Conservation (phyloP, 2,329 filamentous ascomycete species). For the Laburnicola sp. region DNA sequence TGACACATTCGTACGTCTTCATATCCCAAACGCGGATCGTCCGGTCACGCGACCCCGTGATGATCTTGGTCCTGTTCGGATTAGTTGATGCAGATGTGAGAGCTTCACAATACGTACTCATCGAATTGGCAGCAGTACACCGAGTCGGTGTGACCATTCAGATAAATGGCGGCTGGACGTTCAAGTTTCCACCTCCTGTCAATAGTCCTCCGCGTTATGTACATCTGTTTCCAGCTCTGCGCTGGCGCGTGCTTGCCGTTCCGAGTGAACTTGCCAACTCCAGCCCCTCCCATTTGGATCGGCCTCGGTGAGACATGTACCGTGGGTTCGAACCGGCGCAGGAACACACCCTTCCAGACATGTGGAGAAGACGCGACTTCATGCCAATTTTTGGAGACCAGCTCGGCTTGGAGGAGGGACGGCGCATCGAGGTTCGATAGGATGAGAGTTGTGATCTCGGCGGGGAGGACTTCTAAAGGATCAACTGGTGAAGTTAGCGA, state of each 20-base stretch:
- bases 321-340: slow-evolving; percentile 55
- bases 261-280: slow-evolving; percentile 53
- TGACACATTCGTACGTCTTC: slow-evolving; percentile 79
- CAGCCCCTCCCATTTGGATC: slow-evolving; percentile 55
- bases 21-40: slow-evolving; percentile 97
- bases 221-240: slow-evolving; percentile 86
- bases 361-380: slow-evolving; percentile 58
- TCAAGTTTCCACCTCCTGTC: slow-evolving; percentile 78
- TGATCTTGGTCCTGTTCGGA: slow-evolving; percentile 75
- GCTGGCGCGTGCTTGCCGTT: slow-evolving; percentile 52
- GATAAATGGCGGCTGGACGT: slow-evolving; percentile 78
- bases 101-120: slow-evolving; percentile 63
- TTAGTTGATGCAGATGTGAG: too few relatives aligned
- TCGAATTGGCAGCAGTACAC: slow-evolving; percentile 99
- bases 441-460: slow-evolving; percentile 62
- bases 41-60: slow-evolving; percentile 92
- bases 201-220: slow-evolving; percentile 73
- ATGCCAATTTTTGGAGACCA: slow-evolving; percentile 62
- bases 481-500: slow-evolving; percentile 45
- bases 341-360: slow-evolving; percentile 66
- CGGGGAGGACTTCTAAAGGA: slow-evolving; percentile 58
- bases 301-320: slow-evolving; percentile 51
- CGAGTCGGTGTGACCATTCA: slow-evolving; percentile 91
- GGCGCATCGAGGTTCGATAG: slow-evolving; percentile 62
- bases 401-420: slow-evolving; percentile 59